A percentile compares a stretch with the other conserved stretches of the same genome.
Evolutionary conservation across 768 basidiomycete species (phyloP).

Genomic region (Russula virescens): DNA sequence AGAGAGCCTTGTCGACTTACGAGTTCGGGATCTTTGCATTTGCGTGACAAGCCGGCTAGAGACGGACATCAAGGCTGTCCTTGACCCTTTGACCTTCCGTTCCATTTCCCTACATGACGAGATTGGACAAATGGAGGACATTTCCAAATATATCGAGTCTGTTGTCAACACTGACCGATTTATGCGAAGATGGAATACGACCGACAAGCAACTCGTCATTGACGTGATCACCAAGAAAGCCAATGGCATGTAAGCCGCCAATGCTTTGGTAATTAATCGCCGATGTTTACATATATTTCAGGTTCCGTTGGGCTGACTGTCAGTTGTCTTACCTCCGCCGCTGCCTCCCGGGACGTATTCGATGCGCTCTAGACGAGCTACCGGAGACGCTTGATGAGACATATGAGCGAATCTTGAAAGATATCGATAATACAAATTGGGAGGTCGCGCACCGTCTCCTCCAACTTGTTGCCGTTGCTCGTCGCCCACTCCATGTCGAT

Average conservation of each 20-base stretch:
- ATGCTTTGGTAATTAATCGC: not conserved
- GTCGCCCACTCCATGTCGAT: not conserved
- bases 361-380: not conserved
- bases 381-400: not conserved
- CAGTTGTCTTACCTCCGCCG: not conserved
- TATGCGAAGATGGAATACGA: not conserved
- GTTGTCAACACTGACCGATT: not conserved
- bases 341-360: not conserved
- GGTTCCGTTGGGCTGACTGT: not conserved
- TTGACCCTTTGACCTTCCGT: not conserved
- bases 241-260: not conserved
- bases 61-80: not conserved
- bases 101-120: not conserved
- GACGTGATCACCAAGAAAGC: not conserved
- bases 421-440: not conserved
- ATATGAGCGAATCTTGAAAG: not conserved
- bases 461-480: not conserved
- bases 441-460: not conserved
- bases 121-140: not conserved
- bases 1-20: not conserved
- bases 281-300: not conserved
- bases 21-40: not conserved
- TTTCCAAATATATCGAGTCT: not conserved
- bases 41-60: not conserved
- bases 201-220: not conserved